Evolutionary conservation across 371 early-diverging fungal genomes (phyloP).

Genomic region (Gilbertella persicaria): DNA sequence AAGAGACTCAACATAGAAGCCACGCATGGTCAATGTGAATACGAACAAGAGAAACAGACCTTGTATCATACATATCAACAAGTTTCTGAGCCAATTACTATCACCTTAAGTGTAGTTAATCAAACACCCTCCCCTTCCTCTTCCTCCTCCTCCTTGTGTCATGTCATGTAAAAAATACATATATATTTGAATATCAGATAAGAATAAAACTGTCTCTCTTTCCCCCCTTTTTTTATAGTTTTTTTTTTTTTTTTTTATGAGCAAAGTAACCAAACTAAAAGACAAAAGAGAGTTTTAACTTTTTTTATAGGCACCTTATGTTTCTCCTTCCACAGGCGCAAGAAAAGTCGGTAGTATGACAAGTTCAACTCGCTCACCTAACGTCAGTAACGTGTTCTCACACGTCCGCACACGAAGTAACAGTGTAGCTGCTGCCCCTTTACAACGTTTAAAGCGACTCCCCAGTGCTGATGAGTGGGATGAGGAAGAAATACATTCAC

Average conservation of each 20-base stretch:
- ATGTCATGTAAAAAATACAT: too few relatives aligned
- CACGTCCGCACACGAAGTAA: conserved; percentile 4
- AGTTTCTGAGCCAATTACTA: not conserved
- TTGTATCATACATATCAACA: conserved; percentile 50
- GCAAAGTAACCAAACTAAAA: too few relatives aligned
- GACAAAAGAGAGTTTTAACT: too few relatives aligned
- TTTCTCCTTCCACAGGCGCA: conserved; percentile 31
- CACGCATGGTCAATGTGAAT: conserved; percentile 70
- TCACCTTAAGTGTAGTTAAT: conserved; percentile 6
- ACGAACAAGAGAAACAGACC: conserved; percentile 64
- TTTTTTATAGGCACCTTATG: conserved; percentile 19
- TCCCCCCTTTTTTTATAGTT: too few relatives aligned
- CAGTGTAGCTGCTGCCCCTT: not conserved
- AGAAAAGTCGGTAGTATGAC: conserved; percentile 20
- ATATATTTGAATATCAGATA: too few relatives aligned
- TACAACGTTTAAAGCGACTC: conserved; percentile 10
- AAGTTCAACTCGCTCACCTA: conserved; percentile 26
- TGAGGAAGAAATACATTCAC: conserved; percentile 14
- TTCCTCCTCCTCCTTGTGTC: too few relatives aligned
- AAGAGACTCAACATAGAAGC: conserved; percentile 49
- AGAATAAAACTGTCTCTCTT: too few relatives aligned
- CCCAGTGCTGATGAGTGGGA: conserved; percentile 19
- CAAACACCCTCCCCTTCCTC: too few relatives aligned
- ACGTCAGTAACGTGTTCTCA: conserved; percentile 32
- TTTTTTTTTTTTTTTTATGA: too few relatives aligned